Evolutionary conservation across 2,329 filamentous ascomycete genomes (phyloP).

Genomic region (Botryotinia calthae): DNA sequence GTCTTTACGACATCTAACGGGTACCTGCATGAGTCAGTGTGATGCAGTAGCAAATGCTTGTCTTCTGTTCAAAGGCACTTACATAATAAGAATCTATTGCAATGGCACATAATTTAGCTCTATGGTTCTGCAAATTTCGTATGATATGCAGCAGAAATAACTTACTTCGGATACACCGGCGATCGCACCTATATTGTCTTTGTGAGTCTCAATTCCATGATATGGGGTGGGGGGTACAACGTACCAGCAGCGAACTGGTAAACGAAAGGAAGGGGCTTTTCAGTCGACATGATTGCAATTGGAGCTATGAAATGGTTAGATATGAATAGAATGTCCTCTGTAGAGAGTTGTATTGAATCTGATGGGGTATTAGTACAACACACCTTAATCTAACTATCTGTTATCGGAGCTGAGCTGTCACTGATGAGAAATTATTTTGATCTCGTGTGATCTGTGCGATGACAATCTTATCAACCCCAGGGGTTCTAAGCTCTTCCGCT

Average conservation of each 20-base stretch:
- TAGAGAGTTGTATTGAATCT: neutral
- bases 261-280: slow-evolving; percentile 81
- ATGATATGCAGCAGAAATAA: slow-evolving; percentile 25
- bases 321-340: neutral
- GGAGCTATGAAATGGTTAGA: neutral
- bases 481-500: slow-evolving; percentile 9
- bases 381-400: neutral
- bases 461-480: slow-evolving; percentile 7
- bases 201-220: slow-evolving; percentile 36
- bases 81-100: slow-evolving; percentile 82
- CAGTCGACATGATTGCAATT: slow-evolving; percentile 55
- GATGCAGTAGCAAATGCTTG: slow-evolving; percentile 10
- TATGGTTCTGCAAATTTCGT: neutral
- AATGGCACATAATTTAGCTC: slow-evolving; percentile 31
- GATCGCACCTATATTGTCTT: slow-evolving; percentile 65
- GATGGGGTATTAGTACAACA: neutral
- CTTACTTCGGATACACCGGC: slow-evolving; percentile 95
- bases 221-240: slow-evolving; percentile 33
- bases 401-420: neutral
- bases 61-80: slow-evolving; percentile 40
- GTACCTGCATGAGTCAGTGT: slow-evolving; percentile 64
- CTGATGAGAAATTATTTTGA: slow-evolving; percentile 8
- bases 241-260: slow-evolving; percentile 93
- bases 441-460: slow-evolving; percentile 1
- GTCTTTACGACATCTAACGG: slow-evolving; percentile 98